Evolutionary conservation across 2,329 filamentous ascomycete genomes (phyloP).

Genomic region (Neofusicoccum kwambonambiense): DNA sequence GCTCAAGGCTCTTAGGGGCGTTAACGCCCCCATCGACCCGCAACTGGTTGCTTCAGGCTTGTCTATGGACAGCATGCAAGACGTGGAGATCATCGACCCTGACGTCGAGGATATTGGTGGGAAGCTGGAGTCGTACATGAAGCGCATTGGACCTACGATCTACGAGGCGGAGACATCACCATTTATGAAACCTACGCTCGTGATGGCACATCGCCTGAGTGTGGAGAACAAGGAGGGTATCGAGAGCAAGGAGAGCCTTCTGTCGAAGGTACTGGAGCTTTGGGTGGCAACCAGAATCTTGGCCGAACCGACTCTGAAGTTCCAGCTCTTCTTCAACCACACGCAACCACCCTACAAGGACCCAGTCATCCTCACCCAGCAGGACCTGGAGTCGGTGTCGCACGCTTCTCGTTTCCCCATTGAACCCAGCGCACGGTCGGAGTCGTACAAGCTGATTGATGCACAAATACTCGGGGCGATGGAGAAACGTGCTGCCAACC

Average conservation of each 20-base stretch:
- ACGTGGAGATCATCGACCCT: constrained; percentile 47
- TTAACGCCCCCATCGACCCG: constrained; percentile 36
- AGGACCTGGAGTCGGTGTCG: constrained; percentile 8
- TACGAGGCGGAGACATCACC: constrained; percentile 50
- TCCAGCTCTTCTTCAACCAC: constrained; percentile 51
- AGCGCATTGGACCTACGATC: constrained; percentile 47
- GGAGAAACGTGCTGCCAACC: constrained; percentile 53
- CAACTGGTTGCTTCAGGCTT: constrained; percentile 29
- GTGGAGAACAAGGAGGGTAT: constrained; percentile 28
- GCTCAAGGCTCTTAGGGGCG: constrained; percentile 36
- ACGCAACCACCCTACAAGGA: constrained; percentile 33
- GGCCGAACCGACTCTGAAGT: constrained; percentile 47
- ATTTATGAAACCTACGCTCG: constrained; percentile 53
- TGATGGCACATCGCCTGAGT: constrained; percentile 32
- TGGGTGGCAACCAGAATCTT: constrained; percentile 58
- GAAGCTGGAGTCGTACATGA: constrained; percentile 56
- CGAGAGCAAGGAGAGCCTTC: constrained; percentile 40
- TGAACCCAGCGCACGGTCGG: constrained; percentile 30
- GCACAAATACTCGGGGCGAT: constrained; percentile 55
- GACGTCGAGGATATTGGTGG: constrained; percentile 51
- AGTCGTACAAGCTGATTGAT: constrained; percentile 52
- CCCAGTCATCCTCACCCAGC: constrained; percentile 28
- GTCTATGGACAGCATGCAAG: constrained; percentile 17
- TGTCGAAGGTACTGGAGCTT: constrained; percentile 54
- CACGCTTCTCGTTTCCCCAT: constrained; percentile 12